A percentile compares a stretch with the other conserved stretches of the same genome.
phyloP scores from a whole-genome alignment of 345 rosid species.

The Mangifera indica region DNA sequence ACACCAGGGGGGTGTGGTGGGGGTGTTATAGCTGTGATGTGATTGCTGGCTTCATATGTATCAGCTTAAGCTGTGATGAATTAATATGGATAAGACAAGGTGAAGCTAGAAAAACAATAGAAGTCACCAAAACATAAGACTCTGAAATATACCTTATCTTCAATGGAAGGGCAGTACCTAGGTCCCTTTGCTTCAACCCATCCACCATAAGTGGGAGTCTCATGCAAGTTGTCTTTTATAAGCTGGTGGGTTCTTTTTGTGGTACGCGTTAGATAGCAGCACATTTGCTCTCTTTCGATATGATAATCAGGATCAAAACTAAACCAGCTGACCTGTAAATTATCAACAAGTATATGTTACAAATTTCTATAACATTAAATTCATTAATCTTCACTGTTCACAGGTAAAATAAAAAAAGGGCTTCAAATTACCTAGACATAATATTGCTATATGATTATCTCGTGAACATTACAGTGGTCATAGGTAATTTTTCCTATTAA shows the following conservation, averaged over 20 bases:
- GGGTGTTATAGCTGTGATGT: too few species aligned
- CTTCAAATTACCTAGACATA: not conserved
- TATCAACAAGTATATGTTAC: constrained; percentile 22
- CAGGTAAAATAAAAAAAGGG: not conserved
- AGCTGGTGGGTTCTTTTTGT: constrained; percentile 79
- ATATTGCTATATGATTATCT: not conserved
- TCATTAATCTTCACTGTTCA: constrained; percentile 7
- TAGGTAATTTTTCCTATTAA: not conserved
- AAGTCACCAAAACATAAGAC: not conserved
- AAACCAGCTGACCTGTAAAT: constrained; percentile 85
- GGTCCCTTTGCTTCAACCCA: constrained; percentile 99
- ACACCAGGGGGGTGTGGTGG: too few species aligned
- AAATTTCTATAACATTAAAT: constrained; percentile 12
- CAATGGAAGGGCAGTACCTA: constrained; percentile 97
- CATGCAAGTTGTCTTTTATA: constrained; percentile 88
- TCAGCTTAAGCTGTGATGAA: too few species aligned
- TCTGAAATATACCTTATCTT: constrained; percentile 68
- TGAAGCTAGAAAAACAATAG: not conserved
- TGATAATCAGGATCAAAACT: constrained; percentile 92
- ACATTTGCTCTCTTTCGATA: constrained; percentile 89
- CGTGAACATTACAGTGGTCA: not conserved
- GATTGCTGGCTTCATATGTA: too few species aligned
- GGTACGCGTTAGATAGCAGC: constrained; percentile 92
- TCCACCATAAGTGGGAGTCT: constrained; percentile 99
- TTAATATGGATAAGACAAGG: not conserved